A percentile compares a stretch with the other conserved stretches of the same genome.
Evolutionary conservation across 768 basidiomycete genomes (phyloP).

Genomic region (Roridomyces roridus): DNA sequence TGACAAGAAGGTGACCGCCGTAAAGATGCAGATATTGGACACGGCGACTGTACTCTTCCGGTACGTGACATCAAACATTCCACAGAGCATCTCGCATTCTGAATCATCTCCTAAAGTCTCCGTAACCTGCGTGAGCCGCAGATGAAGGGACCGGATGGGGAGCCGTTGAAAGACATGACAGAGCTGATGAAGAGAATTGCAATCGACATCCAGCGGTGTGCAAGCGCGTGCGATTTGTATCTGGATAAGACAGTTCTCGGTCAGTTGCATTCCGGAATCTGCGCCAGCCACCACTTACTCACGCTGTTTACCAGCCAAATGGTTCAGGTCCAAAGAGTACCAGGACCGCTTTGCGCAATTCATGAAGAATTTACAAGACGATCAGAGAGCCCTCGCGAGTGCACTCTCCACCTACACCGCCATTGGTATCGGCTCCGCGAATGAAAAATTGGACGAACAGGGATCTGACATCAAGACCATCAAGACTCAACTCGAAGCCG

Average conservation of each 20-base stretch:
- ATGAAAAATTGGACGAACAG: slow-evolving; percentile 32
- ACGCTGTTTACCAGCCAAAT: slow-evolving; percentile 28
- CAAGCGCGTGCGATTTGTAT: slow-evolving; percentile 46
- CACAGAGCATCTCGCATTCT: not conserved
- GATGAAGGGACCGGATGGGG: slow-evolving; percentile 32
- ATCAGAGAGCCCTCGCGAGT: slow-evolving; percentile 37
- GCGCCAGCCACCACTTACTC: not conserved
- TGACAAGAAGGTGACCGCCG: slow-evolving; percentile 45
- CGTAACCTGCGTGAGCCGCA: slow-evolving; percentile 23
- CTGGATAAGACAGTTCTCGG: slow-evolving; percentile 38
- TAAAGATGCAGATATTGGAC: slow-evolving; percentile 49
- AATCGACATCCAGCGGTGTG: slow-evolving; percentile 43
- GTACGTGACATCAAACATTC: slow-evolving; percentile 30
- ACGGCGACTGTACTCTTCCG: slow-evolving; percentile 50
- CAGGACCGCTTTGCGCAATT: slow-evolving; percentile 39
- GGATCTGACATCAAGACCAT: slow-evolving; percentile 25
- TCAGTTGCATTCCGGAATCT: slow-evolving; percentile 10
- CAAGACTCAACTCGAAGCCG: slow-evolving; percentile 30
- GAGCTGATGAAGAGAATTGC: slow-evolving; percentile 34
- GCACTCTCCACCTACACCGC: slow-evolving; percentile 41
- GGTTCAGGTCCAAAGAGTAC: slow-evolving; percentile 38
- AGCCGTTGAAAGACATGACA: slow-evolving; percentile 31
- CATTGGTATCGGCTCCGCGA: slow-evolving; percentile 34
- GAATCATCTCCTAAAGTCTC: slow-evolving; percentile 11
- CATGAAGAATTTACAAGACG: slow-evolving; percentile 33